These are phyloP conservation scores for Betula pendula DNA, from an alignment of 306 rosid species.

Conservation along the genomic window DNA sequence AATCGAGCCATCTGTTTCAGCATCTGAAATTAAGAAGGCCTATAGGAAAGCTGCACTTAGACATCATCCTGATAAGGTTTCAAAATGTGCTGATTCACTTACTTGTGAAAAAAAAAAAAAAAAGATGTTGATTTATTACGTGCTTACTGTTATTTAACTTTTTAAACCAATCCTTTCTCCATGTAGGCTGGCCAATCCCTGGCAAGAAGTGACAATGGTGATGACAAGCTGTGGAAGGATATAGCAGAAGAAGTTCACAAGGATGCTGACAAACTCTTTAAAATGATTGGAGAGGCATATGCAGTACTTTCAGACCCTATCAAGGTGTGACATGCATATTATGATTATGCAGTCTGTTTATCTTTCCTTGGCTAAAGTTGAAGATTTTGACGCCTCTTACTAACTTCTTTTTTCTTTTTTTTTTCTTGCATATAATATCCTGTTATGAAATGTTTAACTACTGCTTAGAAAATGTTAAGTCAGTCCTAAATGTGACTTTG, in stretches of 20 bases:
- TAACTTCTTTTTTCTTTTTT: background rate
- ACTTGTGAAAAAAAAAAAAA: background rate
- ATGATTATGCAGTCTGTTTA: background rate
- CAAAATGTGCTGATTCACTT: conserved; percentile 16
- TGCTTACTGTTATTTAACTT: conserved; percentile 10
- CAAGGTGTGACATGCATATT: conserved; percentile 49
- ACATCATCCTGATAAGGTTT: conserved; percentile 97
- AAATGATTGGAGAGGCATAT: conserved; percentile 91
- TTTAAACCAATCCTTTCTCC: conserved; percentile 29
- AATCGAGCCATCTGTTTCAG: conserved; percentile 73
- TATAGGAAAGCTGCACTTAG: conserved; percentile 98
- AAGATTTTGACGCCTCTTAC: background rate
- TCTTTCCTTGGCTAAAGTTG: background rate
- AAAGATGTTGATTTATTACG: conserved; percentile 13
- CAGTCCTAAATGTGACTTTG: background rate
- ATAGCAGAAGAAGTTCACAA: conserved; percentile 77
- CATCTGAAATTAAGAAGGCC: conserved; percentile 92
- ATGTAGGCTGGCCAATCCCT: conserved; percentile 84
- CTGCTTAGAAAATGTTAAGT: background rate
- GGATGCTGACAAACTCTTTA: conserved; percentile 81
- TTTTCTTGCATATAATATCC: background rate
- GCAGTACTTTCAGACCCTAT: conserved; percentile 77
- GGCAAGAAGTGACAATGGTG: conserved; percentile 74
- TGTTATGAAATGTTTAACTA: background rate
- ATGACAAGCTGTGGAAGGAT: conserved; percentile 73